Evolutionary conservation across 495 filamentous ascomycete species (phyloP), one percentile per base, ranked within the genome.

Genomic region (Hypoxylon crocopeplum): DNA sequence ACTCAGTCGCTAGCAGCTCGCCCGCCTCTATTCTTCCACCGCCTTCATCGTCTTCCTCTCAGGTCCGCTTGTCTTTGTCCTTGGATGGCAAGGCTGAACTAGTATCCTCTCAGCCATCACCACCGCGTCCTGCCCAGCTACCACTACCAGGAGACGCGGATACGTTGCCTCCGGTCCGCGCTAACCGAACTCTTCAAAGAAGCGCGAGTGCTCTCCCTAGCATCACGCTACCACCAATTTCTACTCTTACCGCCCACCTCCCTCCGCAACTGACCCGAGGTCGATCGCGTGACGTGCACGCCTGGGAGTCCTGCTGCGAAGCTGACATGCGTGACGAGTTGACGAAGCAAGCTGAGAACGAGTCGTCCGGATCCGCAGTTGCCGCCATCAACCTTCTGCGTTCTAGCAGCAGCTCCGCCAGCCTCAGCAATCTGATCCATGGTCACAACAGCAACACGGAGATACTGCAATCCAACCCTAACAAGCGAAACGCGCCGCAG

Each of bases 71-170:
- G 44, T 92, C 90, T 0, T 74, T 90, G 55, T 92, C 89, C 15
- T 79, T 88, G 41, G 91, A 95, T 49, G 93, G 93, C 47, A 90
- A 89, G 66, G 93, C 92, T 1, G 86, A 91, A 72, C 78, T 97
- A 25, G 79, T 88, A 7, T 83, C 87, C 37, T 77, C 85, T 57
- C 82, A 82, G 5, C 84, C 85, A n/a, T 93, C 92, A 0, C 90
- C 92, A 7, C 88, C 89, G 2, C 78, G 79, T 11, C 59, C 69
- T 1, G 57, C 70, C 33, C 59, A 55, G 44, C 17, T 66, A 36
- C 62, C 42, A 25, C 54, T 70, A 22, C 64, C 67, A 20, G 51
- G 34, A 7, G 55, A 56, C 40, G 34, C 32, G 17, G 57, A 61
- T 46, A 70, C 34, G 32, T 77, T 84, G 54, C 83, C 79, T 3